These are phyloP conservation scores for Komagataella kurtzmanii DNA, from an alignment of 805 yeast genomes.

Conservation along the genomic window DNA sequence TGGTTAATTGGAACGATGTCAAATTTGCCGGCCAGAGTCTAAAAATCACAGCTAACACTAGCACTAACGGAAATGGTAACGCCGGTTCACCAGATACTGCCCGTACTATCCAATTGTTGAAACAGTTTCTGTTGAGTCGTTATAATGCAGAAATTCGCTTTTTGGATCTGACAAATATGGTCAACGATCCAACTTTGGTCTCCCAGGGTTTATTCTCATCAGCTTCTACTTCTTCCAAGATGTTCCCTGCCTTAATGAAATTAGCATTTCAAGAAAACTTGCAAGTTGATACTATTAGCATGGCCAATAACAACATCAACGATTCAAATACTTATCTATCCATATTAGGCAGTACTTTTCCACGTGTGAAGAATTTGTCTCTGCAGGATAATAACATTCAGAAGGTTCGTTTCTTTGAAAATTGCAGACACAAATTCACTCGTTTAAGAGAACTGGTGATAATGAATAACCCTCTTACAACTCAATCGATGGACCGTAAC, in stretches of 20 bases:
- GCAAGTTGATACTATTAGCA: slow-evolving; percentile 60
- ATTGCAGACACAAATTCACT: slow-evolving; percentile 67
- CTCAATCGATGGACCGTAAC: slow-evolving; percentile 21
- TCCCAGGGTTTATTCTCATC: slow-evolving; percentile 46
- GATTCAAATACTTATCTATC: slow-evolving; percentile 36
- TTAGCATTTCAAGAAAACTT: slow-evolving; percentile 39
- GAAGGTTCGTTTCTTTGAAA: slow-evolving; percentile 46
- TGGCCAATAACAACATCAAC: slow-evolving; percentile 49
- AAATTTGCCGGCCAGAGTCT: slow-evolving; percentile 67
- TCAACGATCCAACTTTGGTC: slow-evolving; percentile 44
- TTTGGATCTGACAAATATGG: slow-evolving; percentile 55
- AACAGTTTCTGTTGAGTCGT: slow-evolving; percentile 46
- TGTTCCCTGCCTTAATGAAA: slow-evolving; percentile 83
- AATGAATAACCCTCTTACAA: slow-evolving; percentile 61
- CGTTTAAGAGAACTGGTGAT: slow-evolving; percentile 66
- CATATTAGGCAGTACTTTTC: slow-evolving; percentile 61
- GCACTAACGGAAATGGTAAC: slow-evolving; percentile 11
- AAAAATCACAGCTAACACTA: slow-evolving; percentile 25
- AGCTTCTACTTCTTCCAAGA: slow-evolving; percentile 42
- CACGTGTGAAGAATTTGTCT: slow-evolving; percentile 65
- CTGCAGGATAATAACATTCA: slow-evolving; percentile 62
- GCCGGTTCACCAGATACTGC: slow-evolving; percentile 7
- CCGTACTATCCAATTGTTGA: slow-evolving; percentile 49
- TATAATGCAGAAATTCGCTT: slow-evolving; percentile 53
- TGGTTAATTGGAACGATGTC: slow-evolving; percentile 59